These are phyloP conservation scores for Botrytis elliptica DNA, from an alignment of 2,329 filamentous ascomycete species.

Conservation along the genomic window DNA sequence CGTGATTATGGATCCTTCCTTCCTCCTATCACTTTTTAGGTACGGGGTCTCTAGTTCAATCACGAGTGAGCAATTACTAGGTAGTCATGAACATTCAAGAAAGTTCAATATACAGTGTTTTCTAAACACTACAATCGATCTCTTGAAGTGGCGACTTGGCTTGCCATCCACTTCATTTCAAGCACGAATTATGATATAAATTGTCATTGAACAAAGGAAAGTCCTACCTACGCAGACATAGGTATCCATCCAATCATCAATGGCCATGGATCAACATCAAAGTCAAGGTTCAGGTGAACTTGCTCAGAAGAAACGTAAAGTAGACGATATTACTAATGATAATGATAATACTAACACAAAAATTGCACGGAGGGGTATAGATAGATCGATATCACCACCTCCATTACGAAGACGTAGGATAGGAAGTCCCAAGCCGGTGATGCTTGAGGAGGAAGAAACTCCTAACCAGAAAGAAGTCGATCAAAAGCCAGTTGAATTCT, in stretches of 20 bases:
- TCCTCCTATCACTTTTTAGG: background rate
- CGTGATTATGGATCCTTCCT: conserved; percentile 9
- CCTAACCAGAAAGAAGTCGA: background rate
- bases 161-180: no score
- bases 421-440: background rate
- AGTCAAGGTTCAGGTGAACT: conserved; percentile 24
- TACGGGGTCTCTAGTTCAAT: background rate
- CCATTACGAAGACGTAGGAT: conserved; percentile 25
- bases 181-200: background rate
- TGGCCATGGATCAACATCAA: conserved; percentile 27
- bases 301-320: conserved; percentile 33
- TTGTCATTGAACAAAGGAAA: background rate
- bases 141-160: background rate
- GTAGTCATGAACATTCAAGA: background rate
- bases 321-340: conserved; percentile 18
- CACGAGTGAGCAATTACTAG: background rate
- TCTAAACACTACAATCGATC: no score
- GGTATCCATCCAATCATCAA: background rate
- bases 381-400: conserved; percentile 37
- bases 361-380: conserved; percentile 15
- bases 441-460: background rate
- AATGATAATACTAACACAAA: background rate
- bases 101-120: no score
- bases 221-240: background rate
- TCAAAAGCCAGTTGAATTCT: background rate